A percentile compares a stretch with the other conserved stretches of the same genome.
These are phyloP conservation scores for Phaeotremella fagi DNA, from an alignment of 768 basidiomycete genomes.

Conservation along the genomic window DNA sequence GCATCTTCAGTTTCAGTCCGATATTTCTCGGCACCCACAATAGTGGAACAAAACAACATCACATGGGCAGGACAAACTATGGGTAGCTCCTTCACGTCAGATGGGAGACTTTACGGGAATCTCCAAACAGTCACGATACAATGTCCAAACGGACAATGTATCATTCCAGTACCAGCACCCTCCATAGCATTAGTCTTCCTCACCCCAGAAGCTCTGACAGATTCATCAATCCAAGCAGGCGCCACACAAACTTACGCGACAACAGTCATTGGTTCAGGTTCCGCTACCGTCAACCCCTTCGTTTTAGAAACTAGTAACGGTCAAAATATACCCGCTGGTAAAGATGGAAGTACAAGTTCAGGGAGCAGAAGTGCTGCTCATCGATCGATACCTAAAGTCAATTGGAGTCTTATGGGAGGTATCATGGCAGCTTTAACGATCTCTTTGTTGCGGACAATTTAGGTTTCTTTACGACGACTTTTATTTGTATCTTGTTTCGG, in stretches of 20 bases:
- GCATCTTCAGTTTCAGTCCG: conserved; percentile 46
- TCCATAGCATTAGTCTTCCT: conserved; percentile 73
- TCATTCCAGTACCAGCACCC: conserved; percentile 63
- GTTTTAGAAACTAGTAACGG: conserved; percentile 66
- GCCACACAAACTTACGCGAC: conserved; percentile 58
- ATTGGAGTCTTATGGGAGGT: neutral
- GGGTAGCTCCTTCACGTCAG: conserved; percentile 56
- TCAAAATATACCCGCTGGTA: conserved; percentile 45
- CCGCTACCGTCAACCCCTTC: conserved; percentile 56
- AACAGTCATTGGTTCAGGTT: conserved; percentile 53
- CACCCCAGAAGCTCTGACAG: conserved; percentile 50
- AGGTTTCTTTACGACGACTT: neutral
- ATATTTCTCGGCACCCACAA: conserved; percentile 55
- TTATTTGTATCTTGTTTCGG: neutral
- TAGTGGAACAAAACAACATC: conserved; percentile 61
- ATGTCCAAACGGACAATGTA: conserved; percentile 60
- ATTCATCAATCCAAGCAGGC: conserved; percentile 30
- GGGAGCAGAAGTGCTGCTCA: conserved; percentile 9
- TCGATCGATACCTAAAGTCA: neutral
- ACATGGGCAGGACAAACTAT: conserved; percentile 72
- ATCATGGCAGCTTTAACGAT: neutral
- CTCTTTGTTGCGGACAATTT: neutral
- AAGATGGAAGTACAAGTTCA: conserved; percentile 24
- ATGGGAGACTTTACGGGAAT: conserved; percentile 62
- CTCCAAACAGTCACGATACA: conserved; percentile 58